Evolutionary conservation across 495 filamentous ascomycete species (phyloP), one percentile per base, ranked within the genome.

Genomic region (Niebla homalea): DNA sequence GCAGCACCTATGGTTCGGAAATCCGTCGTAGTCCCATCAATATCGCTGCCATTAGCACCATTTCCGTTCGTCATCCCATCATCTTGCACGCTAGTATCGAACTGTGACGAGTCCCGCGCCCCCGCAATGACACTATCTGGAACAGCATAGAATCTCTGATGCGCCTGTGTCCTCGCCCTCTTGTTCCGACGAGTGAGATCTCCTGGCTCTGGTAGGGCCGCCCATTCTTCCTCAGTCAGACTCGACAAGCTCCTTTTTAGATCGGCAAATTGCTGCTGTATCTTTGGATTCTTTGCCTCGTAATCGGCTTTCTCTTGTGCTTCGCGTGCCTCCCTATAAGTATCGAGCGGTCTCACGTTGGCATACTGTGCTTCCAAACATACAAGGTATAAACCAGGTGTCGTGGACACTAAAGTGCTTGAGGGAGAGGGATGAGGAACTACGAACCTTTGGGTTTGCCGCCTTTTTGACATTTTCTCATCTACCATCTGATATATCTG

Each of bases 1-100:
- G 92, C 92, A 32, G 87, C 87, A 60, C 93, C 92, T 54, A 99
- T 96, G 60, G 95, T 83, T n/a, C 89, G 88, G 60, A 98, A 98
- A 60, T 98, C 94, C 15, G 90, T 97, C 76, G 94, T 87, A 3
- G 86, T 90, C 2, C 90, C 89, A 59, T 94, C 87, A 16, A 64
- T 67, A 8, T 64, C 72, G 42, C 83, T 78, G 41, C 59, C 65
- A 23, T 62, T 62, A 7, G 69, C 64, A 4, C 60, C 62, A 51
- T 66, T 67, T 15, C 45, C 45, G 1, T 72, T 68, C 6, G 70
- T 66, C 14, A 69, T 63, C 15, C 84, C 86, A 56, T 94, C 88
- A 26, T 90, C 89, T 35, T 78, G 73, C 21, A 99, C 76, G 0
- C 83, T 89, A 0, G 86, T 90, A 14, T 87, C 88, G 48, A 96